Evolutionary conservation across 306 rosid genomes (phyloP).

Genomic region (Begonia loranthoides): DNA sequence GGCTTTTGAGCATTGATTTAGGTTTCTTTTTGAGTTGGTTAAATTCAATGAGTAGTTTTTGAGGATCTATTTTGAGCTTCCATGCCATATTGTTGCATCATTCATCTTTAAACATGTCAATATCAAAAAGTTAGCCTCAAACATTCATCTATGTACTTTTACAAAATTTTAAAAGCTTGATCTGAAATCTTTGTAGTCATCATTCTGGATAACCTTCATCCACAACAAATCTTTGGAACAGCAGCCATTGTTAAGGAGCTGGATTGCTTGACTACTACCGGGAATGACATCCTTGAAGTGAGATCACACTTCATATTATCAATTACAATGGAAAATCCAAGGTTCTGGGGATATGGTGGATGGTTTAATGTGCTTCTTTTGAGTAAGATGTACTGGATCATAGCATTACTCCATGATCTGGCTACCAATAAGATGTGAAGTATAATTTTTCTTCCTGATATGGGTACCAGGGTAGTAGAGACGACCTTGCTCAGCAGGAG

Average conservation of each 20-base stretch:
- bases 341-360: constrained; percentile 76
- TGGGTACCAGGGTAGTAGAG: constrained; percentile 62
- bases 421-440: constrained; percentile 1
- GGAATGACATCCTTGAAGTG: constrained; percentile 67
- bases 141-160: constrained; percentile 16
- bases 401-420: too few species aligned
- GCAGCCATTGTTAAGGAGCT: constrained; percentile 65
- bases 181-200: constrained; percentile 44
- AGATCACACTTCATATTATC: constrained; percentile 37
- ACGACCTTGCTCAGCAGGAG: constrained; percentile 69
- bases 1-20: background rate
- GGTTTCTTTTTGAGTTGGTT: too few species aligned
- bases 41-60: too few species aligned
- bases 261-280: constrained; percentile 81
- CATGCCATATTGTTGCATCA: too few species aligned
- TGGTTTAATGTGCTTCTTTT: constrained; percentile 97
- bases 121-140: background rate
- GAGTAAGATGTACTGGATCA: too few species aligned
- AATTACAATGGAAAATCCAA: constrained; percentile 36
- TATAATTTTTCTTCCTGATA: constrained; percentile 6
- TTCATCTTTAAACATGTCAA: too few species aligned
- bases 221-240: constrained; percentile 74
- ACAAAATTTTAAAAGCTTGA: constrained; percentile 3
- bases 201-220: constrained; percentile 90
- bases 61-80: too few species aligned